Evolutionary conservation across 2,329 filamentous ascomycete genomes (phyloP), one percentile per base, ranked within the genome.

Genomic region (Ascocoryne sarcoides): DNA sequence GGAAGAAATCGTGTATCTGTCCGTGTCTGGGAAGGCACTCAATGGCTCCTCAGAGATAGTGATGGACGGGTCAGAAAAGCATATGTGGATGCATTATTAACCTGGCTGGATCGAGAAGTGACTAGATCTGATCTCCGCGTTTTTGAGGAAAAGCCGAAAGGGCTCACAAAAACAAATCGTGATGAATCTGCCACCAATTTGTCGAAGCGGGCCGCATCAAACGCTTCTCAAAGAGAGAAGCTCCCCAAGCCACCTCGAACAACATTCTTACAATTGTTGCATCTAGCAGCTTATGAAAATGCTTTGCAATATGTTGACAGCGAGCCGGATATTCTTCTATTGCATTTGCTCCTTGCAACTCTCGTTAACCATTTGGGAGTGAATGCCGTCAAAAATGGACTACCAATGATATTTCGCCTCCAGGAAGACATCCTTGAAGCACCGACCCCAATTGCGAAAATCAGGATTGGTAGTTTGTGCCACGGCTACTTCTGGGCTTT

Each of bases 11-110:
- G 71, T 30, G 84, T 93, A 1, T 80, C 84, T 0, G 71, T 94
- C 7, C 75, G 84, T 40, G 83, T 89, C 0, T 98, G 92, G 92
- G 89, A 96, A 61, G 87, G 86, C n/a, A 95, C 89, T 0, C 87
- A 95, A 46, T 95, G 87, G 85, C 75, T 96, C 32, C 66, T 96
- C 15, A 79, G 84, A 28, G 90, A 95, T 55, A 71, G 77, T 1
- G 82, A 89, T 53, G 77, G 77, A 21, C 71, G 77, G 21, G 88
- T 96, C 23, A 78, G 89, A 39, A 82, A 82, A 58, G 85, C 88
- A 0, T 98, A 96, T 52, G 76, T 81, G 5, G 86, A 94, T 60
- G 84, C 87, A 4, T 62, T 96, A 12, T 62, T 85, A 30, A 84
- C 84, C 1, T 98, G 90, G 88, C 69, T 95, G 38, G 76, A 83